A percentile compares a stretch with the other conserved stretches of the same genome.
Evolutionary conservation across 768 basidiomycete genomes (phyloP).

Genomic region (Pisolithus orientalis): DNA sequence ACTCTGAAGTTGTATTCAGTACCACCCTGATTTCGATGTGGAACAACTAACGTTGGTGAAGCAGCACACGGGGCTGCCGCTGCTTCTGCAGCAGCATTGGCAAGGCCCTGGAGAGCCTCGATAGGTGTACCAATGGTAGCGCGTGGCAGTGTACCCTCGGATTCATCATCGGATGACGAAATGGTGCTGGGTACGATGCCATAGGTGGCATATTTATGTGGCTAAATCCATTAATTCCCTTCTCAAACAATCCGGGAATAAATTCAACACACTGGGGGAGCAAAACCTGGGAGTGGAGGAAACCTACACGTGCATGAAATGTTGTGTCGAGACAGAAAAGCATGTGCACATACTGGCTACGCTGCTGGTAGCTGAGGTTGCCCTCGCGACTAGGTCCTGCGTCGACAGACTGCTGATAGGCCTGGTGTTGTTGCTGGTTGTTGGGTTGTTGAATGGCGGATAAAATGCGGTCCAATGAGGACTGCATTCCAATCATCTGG

Average conservation of each 20-base stretch:
- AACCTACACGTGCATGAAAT: slow-evolving; percentile 40
- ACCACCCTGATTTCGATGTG: background rate
- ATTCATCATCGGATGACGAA: slow-evolving; percentile 86
- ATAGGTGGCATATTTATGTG: slow-evolving; percentile 87
- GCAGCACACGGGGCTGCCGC: slow-evolving; percentile 70
- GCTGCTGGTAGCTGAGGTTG: slow-evolving; percentile 23
- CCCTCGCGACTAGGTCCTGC: slow-evolving; percentile 21
- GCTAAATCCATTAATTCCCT: slow-evolving; percentile 36
- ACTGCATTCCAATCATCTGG: slow-evolving; percentile 94
- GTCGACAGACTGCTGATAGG: slow-evolving; percentile 8
- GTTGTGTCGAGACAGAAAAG: slow-evolving; percentile 16
- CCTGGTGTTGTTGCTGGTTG: slow-evolving; percentile 21
- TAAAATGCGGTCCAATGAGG: slow-evolving; percentile 79
- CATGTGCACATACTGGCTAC: slow-evolving; percentile 30
- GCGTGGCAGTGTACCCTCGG: slow-evolving; percentile 81
- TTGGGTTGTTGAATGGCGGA: slow-evolving; percentile 49
- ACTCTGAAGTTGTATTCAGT: slow-evolving; percentile 25
- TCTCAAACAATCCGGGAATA: slow-evolving; percentile 9
- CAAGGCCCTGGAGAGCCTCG: slow-evolving; percentile 88
- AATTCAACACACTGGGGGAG: slow-evolving; percentile 63
- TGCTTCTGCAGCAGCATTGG: slow-evolving; percentile 93
- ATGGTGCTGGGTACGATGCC: slow-evolving; percentile 82
- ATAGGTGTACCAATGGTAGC: slow-evolving; percentile 86
- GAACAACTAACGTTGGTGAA: slow-evolving; percentile 44
- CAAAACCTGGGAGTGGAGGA: slow-evolving; percentile 87